Evolutionary conservation across 2,329 filamentous ascomycete genomes (phyloP), one percentile per base, ranked within the genome.

Genomic region (Stagonosporopsis cucurbitacearum): DNA sequence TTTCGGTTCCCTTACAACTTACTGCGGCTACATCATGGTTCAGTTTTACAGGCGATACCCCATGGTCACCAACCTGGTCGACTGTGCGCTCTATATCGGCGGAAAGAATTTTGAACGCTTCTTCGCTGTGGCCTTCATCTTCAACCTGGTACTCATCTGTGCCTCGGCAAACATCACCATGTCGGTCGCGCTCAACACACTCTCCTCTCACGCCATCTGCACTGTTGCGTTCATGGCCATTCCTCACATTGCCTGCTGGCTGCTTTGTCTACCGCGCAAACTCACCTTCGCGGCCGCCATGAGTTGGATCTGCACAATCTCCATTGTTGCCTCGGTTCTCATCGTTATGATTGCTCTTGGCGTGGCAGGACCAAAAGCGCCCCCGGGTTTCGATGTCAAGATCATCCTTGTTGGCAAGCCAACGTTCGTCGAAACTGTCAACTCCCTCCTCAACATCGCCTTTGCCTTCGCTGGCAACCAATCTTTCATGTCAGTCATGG

Each of bases 321-420:
- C 85, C 48, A 89, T 90, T 58, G 70, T 86, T 19, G 68, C 81
- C 3, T 86, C 88, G 15, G 87, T 90, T 39, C 77, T 86, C 49
- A 82, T 90, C 66, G 87, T 86, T 59, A 89, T 91, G 79, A 82
- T 89, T 62, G 86, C 81, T 2, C 83, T 88, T 2, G 87, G 86
- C 1, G 71, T 88, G 25, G 66, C 73, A 36, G 75, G 77, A 32
- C 77, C 78, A 4, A 74, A 75, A 46, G 66, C 65, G 3, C 68
- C 68, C 17, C 66, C 66, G 7, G 62, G 66, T n/a, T 70, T 69
- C 46, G 58, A 70, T 7, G 62, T 64, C 26, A 52, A 58, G 15
- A 67, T 69, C 12, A 59, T 41, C 2, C 54, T 70, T 4, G 59
- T 70, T 11, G 66, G 66, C 32, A 67, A 68, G 39, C 67, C 68